Conservation (phyloP, 106 monocot species). For the Allium sativum region DNA sequence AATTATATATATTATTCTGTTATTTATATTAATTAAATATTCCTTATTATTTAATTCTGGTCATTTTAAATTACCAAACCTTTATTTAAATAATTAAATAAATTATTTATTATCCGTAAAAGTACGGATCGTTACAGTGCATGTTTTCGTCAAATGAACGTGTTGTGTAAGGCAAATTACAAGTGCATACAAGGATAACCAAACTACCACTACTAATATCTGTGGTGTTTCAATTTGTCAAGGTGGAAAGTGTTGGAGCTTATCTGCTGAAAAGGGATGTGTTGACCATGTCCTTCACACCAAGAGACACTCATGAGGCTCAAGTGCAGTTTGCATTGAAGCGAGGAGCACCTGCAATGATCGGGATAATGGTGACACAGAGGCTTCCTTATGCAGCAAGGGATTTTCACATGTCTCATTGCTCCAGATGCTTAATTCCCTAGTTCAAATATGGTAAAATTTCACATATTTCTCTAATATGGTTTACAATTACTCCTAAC, state of each 20-base stretch:
- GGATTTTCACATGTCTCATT: constrained; percentile 51
- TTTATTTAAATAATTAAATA: too few species aligned
- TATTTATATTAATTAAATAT: too few species aligned
- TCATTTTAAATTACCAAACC: too few species aligned
- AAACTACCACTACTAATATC: too few species aligned
- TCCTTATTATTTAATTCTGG: too few species aligned
- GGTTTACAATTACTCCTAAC: background rate
- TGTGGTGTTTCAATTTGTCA: too few species aligned
- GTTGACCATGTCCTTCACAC: constrained; percentile 50
- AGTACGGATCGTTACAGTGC: too few species aligned
- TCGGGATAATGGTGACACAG: constrained; percentile 40
- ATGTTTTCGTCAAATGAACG: too few species aligned
- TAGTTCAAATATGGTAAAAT: constrained; percentile 25
- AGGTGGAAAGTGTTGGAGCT: constrained; percentile 55
- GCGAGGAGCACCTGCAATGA: constrained; percentile 55
- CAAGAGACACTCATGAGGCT: constrained; percentile 59
- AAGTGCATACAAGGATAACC: too few species aligned
- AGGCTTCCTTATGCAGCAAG: constrained; percentile 45
- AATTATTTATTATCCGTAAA: too few species aligned
- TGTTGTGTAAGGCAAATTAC: too few species aligned
- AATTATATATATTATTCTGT: too few species aligned
- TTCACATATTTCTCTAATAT: background rate
- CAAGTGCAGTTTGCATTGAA: constrained; percentile 64
- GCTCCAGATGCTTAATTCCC: constrained; percentile 50
- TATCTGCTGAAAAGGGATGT: constrained; percentile 53